phyloP scores from a whole-genome alignment of 176 grass and related monocot species.

The Zoysia japonica region DNA sequence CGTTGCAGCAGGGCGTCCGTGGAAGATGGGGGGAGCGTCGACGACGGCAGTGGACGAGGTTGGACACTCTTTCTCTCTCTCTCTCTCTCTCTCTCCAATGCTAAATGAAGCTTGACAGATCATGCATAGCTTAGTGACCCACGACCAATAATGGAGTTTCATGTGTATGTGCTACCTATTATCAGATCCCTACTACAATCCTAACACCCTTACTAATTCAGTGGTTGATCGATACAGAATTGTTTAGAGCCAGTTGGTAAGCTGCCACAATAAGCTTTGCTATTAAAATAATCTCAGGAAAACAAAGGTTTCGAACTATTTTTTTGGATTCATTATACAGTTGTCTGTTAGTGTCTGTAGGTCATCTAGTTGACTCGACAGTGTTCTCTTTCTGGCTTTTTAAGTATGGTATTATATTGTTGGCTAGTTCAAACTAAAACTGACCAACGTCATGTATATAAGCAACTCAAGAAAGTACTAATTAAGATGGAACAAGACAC shows the following conservation, averaged over 20 bases:
- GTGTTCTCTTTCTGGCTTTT: too few species aligned
- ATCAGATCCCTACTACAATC: too few species aligned
- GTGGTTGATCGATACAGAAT: background rate
- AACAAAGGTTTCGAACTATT: too few species aligned
- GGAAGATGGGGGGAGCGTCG: slow-evolving; percentile 7
- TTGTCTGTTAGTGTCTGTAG: too few species aligned
- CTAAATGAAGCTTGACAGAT: background rate
- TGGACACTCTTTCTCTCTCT: background rate
- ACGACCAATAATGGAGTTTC: background rate
- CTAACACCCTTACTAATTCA: background rate
- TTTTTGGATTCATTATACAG: too few species aligned
- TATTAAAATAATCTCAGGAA: too few species aligned
- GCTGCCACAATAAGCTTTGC: background rate
- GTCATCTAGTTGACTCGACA: too few species aligned
- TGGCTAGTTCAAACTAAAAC: too few species aligned
- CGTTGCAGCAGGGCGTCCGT: background rate
- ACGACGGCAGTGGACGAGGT: background rate
- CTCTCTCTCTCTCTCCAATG: background rate
- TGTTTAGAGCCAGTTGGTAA: background rate
- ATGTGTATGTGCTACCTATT: background rate
- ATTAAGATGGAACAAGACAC: too few species aligned
- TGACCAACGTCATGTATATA: too few species aligned
- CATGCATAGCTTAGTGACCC: background rate
- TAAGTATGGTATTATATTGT: too few species aligned
- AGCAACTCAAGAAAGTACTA: too few species aligned